Conservation (phyloP, 148 eudicot species). For the Bassia scoparia region DNA sequence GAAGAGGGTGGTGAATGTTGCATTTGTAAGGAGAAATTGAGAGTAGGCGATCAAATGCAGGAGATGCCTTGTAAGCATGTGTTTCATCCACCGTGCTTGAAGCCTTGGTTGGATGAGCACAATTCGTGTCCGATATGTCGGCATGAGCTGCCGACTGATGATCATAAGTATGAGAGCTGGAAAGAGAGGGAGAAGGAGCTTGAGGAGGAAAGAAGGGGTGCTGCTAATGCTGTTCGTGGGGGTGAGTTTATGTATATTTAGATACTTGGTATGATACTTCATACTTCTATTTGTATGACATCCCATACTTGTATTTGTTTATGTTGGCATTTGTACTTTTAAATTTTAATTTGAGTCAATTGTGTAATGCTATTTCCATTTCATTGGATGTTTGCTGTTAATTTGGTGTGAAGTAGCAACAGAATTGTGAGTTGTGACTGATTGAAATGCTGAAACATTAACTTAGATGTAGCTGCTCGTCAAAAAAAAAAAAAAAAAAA, state of each 20-base stretch:
- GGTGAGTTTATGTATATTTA: conserved; percentile 96
- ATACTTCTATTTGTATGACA: no score
- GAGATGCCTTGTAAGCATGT: conserved; percentile 87
- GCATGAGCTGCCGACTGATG: conserved; percentile 86
- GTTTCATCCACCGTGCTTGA: conserved; percentile 86
- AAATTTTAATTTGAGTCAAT: no score
- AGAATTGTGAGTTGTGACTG: no score
- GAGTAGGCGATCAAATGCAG: conserved; percentile 73
- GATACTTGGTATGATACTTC: neutral
- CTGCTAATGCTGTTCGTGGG: conserved; percentile 92
- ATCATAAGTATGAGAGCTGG: conserved; percentile 85
- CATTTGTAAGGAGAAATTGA: conserved; percentile 75
- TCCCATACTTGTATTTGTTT: neutral
- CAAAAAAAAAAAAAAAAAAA: no score
- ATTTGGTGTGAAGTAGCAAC: no score
- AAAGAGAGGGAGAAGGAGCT: conserved; percentile 94
- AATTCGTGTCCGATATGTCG: conserved; percentile 94
- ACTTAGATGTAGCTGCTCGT: no score
- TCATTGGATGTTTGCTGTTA: no score
- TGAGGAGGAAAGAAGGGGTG: conserved; percentile 91
- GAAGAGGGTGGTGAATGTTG: conserved; percentile 77
- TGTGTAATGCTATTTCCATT: no score
- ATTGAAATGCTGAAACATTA: no score
- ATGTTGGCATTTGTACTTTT: neutral
- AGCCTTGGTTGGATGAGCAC: conserved; percentile 96